phyloP scores from a whole-genome alignment of 331 rosid species.

The Acacia pycnantha region DNA sequence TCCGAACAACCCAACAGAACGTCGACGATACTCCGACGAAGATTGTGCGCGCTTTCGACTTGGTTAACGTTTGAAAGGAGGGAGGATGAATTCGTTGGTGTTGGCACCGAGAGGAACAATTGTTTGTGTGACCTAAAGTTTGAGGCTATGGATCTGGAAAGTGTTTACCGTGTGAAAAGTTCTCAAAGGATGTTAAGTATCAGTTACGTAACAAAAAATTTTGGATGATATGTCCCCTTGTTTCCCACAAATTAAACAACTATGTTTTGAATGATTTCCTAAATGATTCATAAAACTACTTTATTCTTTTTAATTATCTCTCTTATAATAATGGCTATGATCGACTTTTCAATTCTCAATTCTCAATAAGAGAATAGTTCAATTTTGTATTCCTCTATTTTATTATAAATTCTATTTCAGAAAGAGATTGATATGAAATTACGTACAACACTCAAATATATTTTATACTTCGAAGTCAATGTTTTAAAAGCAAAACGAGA shows the following conservation, averaged over 20 bases:
- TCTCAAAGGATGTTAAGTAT: not conserved
- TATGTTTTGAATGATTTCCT: not conserved
- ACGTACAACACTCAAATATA: no score
- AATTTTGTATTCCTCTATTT: no score
- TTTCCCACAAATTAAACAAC: not conserved
- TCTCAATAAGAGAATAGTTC: no score
- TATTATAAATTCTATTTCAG: not conserved
- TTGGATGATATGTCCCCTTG: not conserved
- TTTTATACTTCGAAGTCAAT: no score
- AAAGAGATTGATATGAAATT: not conserved
- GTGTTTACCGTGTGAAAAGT: no score
- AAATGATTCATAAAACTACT: not conserved
- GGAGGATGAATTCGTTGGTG: conserved; percentile 71
- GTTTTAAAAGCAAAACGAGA: no score
- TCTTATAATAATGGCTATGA: no score
- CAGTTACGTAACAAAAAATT: not conserved
- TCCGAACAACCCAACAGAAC: conserved; percentile 55
- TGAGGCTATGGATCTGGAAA: no score
- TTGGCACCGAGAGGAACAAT: not conserved
- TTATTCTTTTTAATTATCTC: not conserved
- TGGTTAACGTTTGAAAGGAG: conserved; percentile 81
- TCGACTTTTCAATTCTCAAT: no score
- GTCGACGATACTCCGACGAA: conserved; percentile 62
- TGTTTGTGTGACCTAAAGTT: no score
- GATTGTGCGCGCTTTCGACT: conserved; percentile 73